These are phyloP conservation scores for Remersonia thermophila DNA, from an alignment of 2,329 filamentous ascomycete species.

Conservation along the genomic window DNA sequence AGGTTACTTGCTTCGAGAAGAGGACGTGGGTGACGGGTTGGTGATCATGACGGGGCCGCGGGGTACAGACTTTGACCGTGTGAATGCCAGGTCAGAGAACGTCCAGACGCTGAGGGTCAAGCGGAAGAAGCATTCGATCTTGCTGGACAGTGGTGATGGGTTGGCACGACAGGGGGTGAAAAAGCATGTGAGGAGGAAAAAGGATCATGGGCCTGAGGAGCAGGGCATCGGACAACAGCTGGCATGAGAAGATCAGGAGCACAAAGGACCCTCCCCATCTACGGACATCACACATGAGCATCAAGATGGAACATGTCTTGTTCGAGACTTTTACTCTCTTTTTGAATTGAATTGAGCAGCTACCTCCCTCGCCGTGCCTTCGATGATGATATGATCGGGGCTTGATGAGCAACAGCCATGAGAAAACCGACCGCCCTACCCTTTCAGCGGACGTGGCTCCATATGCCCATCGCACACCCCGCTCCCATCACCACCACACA, in stretches of 20 bases:
- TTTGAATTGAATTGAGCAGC: background rate
- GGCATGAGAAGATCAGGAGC: too few species aligned
- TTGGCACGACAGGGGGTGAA: background rate
- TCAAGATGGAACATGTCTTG: too few species aligned
- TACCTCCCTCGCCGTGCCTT: background rate
- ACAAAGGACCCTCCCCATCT: too few species aligned
- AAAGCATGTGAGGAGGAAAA: background rate
- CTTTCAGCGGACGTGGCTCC: too few species aligned
- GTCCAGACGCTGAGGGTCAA: background rate
- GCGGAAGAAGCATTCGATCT: background rate
- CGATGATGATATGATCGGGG: too few species aligned
- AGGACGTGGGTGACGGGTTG: slow-evolving; percentile 5
- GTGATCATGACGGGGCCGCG: slow-evolving; percentile 2
- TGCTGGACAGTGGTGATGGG: background rate
- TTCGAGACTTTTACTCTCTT: background rate
- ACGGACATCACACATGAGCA: too few species aligned
- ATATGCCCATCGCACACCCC: too few species aligned
- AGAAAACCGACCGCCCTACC: too few species aligned
- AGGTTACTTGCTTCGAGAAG: slow-evolving; percentile 8
- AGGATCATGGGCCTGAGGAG: too few species aligned
- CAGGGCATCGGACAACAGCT: too few species aligned
- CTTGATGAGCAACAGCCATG: background rate
- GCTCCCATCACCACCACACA: too few species aligned
- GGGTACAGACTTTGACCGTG: background rate
- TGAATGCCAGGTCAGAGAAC: background rate